Base-by-base conservation (phyloP, 257 asterid genomes). In the Asclepias syriaca region DNA sequence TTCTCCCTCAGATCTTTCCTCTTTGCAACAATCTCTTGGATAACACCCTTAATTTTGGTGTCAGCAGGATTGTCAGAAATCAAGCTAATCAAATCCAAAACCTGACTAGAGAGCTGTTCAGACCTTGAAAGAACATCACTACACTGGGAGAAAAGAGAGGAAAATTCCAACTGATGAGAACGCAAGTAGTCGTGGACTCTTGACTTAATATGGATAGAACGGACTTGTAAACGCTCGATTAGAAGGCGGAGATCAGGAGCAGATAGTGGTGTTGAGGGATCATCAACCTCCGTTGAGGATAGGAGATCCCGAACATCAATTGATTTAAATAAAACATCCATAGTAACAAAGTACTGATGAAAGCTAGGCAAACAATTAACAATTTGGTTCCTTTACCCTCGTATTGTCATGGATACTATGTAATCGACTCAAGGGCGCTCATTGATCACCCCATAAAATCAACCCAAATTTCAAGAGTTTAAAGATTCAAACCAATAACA, bases 171-270 rank as follows among this genome's bases (percentile, higher is more conserved):
- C 74, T 85, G 85, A 84, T 89, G 97, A 71, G 97, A 87, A 70
- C 84, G 85, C 58, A 94, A 85, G 86, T 89, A 92, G 21, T 91
- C 83, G 61, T 81, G 93, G 71, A 89, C 97, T 74, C 92, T 87
- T 73, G 99, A 89, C 79, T 94, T 91, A 74, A 91, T 94, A 60
- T 77, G 78, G 77, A 85, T 81, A 19, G 99, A 88, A 74, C 85
- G 95, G 74, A 88, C 74, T 77, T 91, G 95, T 60, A 94, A 92
- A 22, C 93, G 90, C 74, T 90, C 84, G 70, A 89, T 89, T 72
- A 94, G 93, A 66, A 91, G 98, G 76, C 88, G 98, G 81, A 94
- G 98, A 80, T 94, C 99, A 59, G 97, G 96, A 65, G 98, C 90
- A 43, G 97, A 88, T 8, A 94, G 73, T 27, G 96, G 97, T 13